Percentiles rank a stretch among this genome's conserved stretches.
Evolutionary conservation across 768 basidiomycete species (phyloP).

Genomic region (Xerocomellus dryophilus): DNA sequence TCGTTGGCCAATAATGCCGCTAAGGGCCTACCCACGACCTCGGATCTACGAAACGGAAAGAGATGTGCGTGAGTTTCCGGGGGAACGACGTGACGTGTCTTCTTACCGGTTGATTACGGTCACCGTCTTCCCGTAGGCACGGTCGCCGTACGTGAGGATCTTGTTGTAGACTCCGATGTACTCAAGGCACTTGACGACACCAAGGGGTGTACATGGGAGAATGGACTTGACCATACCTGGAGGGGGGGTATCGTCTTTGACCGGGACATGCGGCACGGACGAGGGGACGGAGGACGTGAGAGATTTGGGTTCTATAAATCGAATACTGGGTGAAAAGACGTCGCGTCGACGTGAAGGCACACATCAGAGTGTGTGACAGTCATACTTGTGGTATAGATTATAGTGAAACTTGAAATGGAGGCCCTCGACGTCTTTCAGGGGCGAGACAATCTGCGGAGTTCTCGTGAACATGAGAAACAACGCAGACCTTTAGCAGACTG

Average conservation of each 20-base stretch:
- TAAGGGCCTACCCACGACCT: slow-evolving; percentile 96
- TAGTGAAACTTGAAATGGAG: slow-evolving; percentile 94
- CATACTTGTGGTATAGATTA: slow-evolving; percentile 92
- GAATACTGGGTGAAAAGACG: slow-evolving; percentile 59
- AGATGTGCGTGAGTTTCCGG: slow-evolving; percentile 1
- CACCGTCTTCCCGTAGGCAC: slow-evolving; percentile 89
- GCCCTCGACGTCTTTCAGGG: slow-evolving; percentile 97
- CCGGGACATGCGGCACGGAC: slow-evolving; percentile 27
- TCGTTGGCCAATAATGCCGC: slow-evolving; percentile 95
- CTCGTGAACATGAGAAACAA: not conserved
- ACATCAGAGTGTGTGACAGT: not conserved
- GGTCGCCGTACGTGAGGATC: slow-evolving; percentile 89
- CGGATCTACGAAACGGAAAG: slow-evolving; percentile 55
- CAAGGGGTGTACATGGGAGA: slow-evolving; percentile 95
- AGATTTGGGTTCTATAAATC: slow-evolving; percentile 80
- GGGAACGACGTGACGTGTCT: not conserved
- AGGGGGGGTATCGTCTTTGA: slow-evolving; percentile 63
- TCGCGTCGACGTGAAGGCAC: not conserved
- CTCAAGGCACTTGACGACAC: slow-evolving; percentile 94
- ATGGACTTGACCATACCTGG: slow-evolving; percentile 91
- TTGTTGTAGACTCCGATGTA: slow-evolving; percentile 89
- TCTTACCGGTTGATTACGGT: slow-evolving; percentile 90
- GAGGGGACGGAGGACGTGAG: slow-evolving; percentile 48
- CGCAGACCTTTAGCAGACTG: slow-evolving; percentile 1
- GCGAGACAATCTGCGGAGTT: slow-evolving; percentile 73